Base-by-base conservation (phyloP, 331 rosid species). In the Ulmus americana region DNA sequence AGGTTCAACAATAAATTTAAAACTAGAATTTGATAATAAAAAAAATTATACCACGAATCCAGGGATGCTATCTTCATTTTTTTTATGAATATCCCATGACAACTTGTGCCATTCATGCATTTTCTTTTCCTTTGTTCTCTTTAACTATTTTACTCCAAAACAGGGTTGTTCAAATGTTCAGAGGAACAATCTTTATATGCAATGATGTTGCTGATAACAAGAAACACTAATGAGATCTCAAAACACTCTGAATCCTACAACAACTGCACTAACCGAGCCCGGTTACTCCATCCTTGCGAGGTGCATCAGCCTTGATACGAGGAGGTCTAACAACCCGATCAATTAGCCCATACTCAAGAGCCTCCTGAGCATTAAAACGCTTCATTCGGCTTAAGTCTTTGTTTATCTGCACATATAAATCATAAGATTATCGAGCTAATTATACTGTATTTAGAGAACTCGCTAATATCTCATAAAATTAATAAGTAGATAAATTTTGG, bases 341-440 rank as follows among this genome's bases (percentile, higher is more conserved):
- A 45, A 94, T 78, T 63, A 92, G 82, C 52, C 98, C 98, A 52
- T 92, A 92, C 16, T 92, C 98, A 43, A 89, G 80, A 79, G 98
- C 96, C 74, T 85, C 88, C 71, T 82, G 86, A 51, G 98, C 78
- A 73, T 64, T 75, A 55, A 89, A 89, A 7, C 84, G 89, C 83
- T 83, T 89, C 84, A 79, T 67, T 75, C 85, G 70, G 60, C 88
- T 67, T 61, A 87, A 73, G 80, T 92, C 97, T 71, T 78, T 60
- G 75, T 64, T 50, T 63, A 92, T 85, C 95, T 86, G 88, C 71
- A 81, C 56, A 72, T 11, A 65, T 11, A 74, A 45, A 69, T 64
- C 60, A 61, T 48, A 51, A 46, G 49, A 71, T 9, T 61, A 45
- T 0, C 18, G 18, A 15, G 39, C 39, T 8, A 53, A 20, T 38